Evolutionary conservation across 1,139 yeast genomes (phyloP).

Genomic region (Scheffersomyces quercinus): DNA sequence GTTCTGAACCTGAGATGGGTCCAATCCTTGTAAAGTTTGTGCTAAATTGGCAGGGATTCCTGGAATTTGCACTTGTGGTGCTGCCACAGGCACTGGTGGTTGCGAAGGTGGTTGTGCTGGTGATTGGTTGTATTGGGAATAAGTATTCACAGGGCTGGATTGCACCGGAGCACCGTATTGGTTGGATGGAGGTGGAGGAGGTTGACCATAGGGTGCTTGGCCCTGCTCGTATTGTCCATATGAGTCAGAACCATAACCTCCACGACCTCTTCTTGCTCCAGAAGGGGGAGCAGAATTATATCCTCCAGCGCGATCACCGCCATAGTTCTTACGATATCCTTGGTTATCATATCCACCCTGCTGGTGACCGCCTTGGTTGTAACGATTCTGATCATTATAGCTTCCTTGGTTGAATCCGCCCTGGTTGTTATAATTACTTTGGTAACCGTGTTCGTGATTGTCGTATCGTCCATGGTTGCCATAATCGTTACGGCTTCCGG

Average conservation of each 20-base stretch:
- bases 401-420: slow-evolving; percentile 4
- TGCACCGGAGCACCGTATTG: background rate
- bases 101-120: slow-evolving; percentile 7
- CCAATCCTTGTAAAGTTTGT: slow-evolving; percentile 21
- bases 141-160: background rate
- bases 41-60: slow-evolving; percentile 6
- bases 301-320: background rate
- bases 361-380: background rate
- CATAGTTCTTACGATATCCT: background rate
- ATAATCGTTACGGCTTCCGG: background rate
- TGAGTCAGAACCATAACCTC: slow-evolving; percentile 1
- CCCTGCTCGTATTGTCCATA: slow-evolving; percentile 7
- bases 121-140: slow-evolving; percentile 5
- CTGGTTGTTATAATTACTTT: slow-evolving; percentile 1
- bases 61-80: background rate
- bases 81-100: slow-evolving; percentile 2
- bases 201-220: slow-evolving; percentile 8
- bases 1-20: slow-evolving; percentile 19
- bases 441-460: background rate
- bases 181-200: slow-evolving; percentile 5
- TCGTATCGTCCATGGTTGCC: background rate
- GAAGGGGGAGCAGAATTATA: background rate
- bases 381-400: slow-evolving; percentile 1
- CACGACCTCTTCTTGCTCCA: background rate
- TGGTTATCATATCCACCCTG: slow-evolving; percentile 2